Base-by-base conservation (phyloP, 768 basidiomycete species). In the Lactarius evosmus region DNA sequence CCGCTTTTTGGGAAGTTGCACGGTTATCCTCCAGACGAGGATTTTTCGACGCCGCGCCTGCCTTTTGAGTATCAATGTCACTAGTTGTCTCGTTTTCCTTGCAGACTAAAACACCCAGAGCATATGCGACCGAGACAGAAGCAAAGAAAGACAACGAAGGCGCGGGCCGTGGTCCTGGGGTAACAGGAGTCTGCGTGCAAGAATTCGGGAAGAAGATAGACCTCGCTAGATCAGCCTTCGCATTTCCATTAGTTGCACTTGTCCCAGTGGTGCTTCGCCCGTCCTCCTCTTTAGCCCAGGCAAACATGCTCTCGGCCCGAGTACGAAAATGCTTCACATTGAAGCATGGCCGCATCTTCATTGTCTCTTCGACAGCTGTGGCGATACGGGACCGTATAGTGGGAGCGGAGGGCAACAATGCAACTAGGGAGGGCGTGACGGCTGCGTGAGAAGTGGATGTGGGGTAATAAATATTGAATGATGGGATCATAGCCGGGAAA, bases 331-430 rank as follows among this genome's bases (percentile, higher is more conserved):
- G 76, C 22, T 75, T 78, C 46, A 80, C 75, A 69, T 82, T 82
- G 71, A 83, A 78, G 50, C 75, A 83, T 1, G 82, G 82, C 49
- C 79, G 80, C 69, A 82, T 78, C 63, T 74, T 75, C 73, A 82
- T 75, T 1, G 76, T 75, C 56, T 79, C 77, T 41, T 76, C 75
- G 25, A 82, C 72, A 2, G 75, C 74, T 30, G 74, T 73, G 8
- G 77, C 72, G 2, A 80, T 74, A 27, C 73, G 75, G 14, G 76
- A 74, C 22, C 81, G 76, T 49, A 70, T 70, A 17, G 74, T 70
- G 1, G 75, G 72, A 1, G 77, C 71, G 32, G 77, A 69, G 0
- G 82, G 82, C 6, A 83, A 76, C n/a, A 75, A 71, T 0, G 70
- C 61, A 16, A 83, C 69, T 1, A 83, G 67, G 0, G 74, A 70